Base-by-base conservation (phyloP, 306 rosid genomes). In the Cucurbita argyrosperma region DNA sequence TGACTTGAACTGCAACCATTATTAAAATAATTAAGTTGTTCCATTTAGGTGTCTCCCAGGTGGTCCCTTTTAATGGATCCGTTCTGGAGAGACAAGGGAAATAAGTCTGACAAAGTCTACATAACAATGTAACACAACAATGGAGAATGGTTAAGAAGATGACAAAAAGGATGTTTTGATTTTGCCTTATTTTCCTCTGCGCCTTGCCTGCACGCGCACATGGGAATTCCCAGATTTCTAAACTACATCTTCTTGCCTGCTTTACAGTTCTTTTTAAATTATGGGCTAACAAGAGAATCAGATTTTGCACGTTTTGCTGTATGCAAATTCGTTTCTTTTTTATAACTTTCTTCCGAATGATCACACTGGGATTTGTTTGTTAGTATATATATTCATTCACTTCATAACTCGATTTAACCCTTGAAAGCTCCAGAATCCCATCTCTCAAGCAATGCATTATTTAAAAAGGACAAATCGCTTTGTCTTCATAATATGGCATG, bases 201-300 rank as follows among this genome's bases (percentile, higher is more conserved):
- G 72, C 76, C 82, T 68, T 79, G 76, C 83, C 82, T 79, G 86
- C 86, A 80, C 76, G 80, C 68, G 76, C 83, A 72, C 89, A 82
- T 85, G 94, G 77, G 90, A 80, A 79, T 51, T 74, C 82, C 82
- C 47, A 63, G 39, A 78, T 82, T 72, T 74, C 79, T 66, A 53
- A 78, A 70, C 76, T 76, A 42, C 26, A 72, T 75, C 81, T 79
- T 57, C 76, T 84, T 82, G 90, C 87, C 92, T 75, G 71, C 81
- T 80, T 75, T 68, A 8, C 49, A 18, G 18, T 40, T 39, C 18
- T 68, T 13, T 13, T 75, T 18, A 46, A 56, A 67, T 76, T 79
- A 19, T 46, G 63, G 71, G 68, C 42, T 66, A 54, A 52, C 56
- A 65, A 78, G 40, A 72, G 80, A 80, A 68, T 77, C 49, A 45